phyloP scores from a whole-genome alignment of 2,329 filamentous ascomycete species.

The Diaporthe eres region DNA sequence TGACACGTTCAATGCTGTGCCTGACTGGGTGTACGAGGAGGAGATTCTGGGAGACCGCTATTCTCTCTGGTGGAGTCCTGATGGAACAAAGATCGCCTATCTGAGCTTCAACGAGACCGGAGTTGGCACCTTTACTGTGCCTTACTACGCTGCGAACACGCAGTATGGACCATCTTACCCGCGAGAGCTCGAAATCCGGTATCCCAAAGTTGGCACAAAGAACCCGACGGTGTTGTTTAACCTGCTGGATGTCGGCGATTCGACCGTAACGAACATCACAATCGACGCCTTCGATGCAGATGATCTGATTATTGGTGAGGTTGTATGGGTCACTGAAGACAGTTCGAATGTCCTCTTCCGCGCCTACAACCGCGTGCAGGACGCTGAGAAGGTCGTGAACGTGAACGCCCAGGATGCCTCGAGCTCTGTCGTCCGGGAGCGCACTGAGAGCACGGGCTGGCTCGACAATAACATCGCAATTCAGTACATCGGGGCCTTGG shows the following conservation, averaged over 20 bases:
- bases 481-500: conserved; percentile 64
- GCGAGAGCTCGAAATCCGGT: conserved; percentile 72
- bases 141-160: conserved; percentile 75
- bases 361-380: conserved; percentile 78
- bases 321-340: conserved; percentile 75
- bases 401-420: conserved; percentile 66
- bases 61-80: conserved; percentile 70
- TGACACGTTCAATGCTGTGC: conserved; percentile 74
- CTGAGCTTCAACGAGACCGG: conserved; percentile 75
- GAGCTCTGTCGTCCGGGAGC: conserved; percentile 65
- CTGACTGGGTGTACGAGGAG: conserved; percentile 76
- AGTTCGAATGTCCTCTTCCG: conserved; percentile 75
- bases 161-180: conserved; percentile 73
- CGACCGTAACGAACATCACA: conserved; percentile 56
- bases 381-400: conserved; percentile 72
- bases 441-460: conserved; percentile 73
- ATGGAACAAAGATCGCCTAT: conserved; percentile 67
- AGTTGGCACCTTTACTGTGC: conserved; percentile 75
- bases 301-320: conserved; percentile 76
- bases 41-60: conserved; percentile 67
- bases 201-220: conserved; percentile 77
- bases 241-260: conserved; percentile 62
- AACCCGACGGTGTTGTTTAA: conserved; percentile 76
- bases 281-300: conserved; percentile 71
- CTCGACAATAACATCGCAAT: conserved; percentile 72